Conservation (phyloP, 164 flowering plant genomes). For the Akebia trifoliata region DNA sequence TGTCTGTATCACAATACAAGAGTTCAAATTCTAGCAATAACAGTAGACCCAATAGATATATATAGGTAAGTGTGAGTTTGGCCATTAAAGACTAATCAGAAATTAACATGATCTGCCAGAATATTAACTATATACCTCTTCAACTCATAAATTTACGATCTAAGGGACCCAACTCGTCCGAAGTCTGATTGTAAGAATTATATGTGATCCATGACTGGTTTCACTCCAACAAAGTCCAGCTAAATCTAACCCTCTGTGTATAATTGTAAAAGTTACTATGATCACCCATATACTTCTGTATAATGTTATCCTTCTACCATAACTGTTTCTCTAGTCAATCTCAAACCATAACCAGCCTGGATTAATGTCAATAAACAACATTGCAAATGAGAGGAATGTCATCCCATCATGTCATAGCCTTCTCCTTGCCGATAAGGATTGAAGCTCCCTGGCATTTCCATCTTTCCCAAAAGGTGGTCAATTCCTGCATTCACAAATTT, state of each 20-base stretch:
- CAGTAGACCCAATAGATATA: neutral
- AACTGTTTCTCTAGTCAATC: conserved; percentile 17
- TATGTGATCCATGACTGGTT: no score
- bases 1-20: neutral
- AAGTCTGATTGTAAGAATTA: no score
- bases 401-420: conserved; percentile 58
- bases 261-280: conserved; percentile 11
- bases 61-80: neutral
- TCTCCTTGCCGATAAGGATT: conserved; percentile 45
- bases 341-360: conserved; percentile 20
- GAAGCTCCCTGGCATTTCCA: conserved; percentile 55
- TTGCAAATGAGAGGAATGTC: conserved; percentile 11
- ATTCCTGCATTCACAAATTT: conserved; percentile 47
- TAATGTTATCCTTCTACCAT: conserved; percentile 16
- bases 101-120: no score
- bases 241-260: conserved; percentile 12
- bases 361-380: conserved; percentile 4
- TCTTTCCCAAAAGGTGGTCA: conserved; percentile 56
- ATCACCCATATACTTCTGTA: conserved; percentile 12
- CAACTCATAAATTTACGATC: neutral
- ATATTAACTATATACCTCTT: neutral
- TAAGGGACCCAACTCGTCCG: neutral
- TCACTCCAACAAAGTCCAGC: neutral
- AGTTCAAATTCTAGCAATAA: neutral
- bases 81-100: neutral